Evolutionary conservation across 1,284 basidiomycete species (phyloP).

Genomic region (Marasmius oreades): DNA sequence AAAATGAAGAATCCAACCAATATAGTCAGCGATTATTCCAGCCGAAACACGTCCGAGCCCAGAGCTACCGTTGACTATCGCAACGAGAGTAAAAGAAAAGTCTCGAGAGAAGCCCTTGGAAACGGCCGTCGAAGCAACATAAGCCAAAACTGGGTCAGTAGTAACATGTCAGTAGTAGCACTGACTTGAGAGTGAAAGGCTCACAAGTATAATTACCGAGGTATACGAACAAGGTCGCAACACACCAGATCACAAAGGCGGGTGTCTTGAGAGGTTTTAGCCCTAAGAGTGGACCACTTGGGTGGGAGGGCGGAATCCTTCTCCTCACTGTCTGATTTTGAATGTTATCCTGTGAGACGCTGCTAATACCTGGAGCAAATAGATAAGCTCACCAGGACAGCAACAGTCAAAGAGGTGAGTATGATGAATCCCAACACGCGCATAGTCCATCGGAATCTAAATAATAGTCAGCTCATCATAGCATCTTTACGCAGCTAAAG

Average conservation of each 20-base stretch:
- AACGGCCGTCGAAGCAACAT: background rate
- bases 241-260: background rate
- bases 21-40: background rate
- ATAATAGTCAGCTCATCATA: background rate
- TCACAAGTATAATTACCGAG: background rate
- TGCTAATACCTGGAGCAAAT: too few relatives aligned
- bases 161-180: background rate
- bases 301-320: background rate
- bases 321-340: background rate
- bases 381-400: background rate
- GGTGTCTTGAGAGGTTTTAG: background rate
- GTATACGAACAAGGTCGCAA: background rate
- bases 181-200: too few relatives aligned
- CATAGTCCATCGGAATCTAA: slow-evolving; percentile 1
- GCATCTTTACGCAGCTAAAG: background rate
- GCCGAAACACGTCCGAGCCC: background rate
- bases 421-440: background rate
- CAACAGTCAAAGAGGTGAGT: background rate
- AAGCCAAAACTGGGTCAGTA: background rate
- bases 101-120: background rate
- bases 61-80: background rate
- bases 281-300: background rate
- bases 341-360: background rate
- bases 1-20: background rate
- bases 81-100: background rate